Evolutionary conservation across 208 protist species (phyloP).

Genomic region (Naegleria gruberi): DNA sequence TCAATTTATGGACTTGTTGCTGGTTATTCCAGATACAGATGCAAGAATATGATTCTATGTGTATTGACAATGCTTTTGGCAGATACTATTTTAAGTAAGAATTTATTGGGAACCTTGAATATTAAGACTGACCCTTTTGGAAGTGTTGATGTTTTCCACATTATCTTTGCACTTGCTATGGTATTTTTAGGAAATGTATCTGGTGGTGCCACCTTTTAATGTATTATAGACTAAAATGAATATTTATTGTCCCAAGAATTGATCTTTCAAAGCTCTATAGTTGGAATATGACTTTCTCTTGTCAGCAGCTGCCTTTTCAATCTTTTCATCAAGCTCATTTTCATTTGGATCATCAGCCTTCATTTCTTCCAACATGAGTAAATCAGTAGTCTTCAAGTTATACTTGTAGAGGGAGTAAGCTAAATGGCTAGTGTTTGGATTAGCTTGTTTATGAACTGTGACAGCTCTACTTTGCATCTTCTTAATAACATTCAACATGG

Average conservation of each 20-base stretch:
- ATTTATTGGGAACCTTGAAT: not conserved
- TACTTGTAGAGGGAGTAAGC: not conserved
- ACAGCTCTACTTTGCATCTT: slow-evolving; percentile 9
- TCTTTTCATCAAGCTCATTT: not conserved
- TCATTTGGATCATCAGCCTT: not conserved
- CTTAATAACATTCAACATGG: not conserved
- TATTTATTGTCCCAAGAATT: not conserved
- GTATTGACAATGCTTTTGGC: not conserved
- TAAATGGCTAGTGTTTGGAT: not conserved
- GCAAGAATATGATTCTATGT: not conserved
- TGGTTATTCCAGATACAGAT: not conserved
- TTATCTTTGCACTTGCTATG: not conserved
- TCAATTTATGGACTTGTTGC: not conserved
- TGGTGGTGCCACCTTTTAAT: too few species aligned
- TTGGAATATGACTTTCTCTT: not conserved
- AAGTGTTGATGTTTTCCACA: not conserved
- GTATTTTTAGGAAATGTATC: not conserved
- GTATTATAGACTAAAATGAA: too few species aligned
- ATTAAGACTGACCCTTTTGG: not conserved
- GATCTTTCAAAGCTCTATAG: not conserved
- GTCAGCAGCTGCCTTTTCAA: not conserved
- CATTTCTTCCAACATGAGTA: not conserved
- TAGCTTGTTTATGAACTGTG: not conserved
- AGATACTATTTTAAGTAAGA: not conserved
- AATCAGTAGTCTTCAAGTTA: not conserved